Evolutionary conservation across 2,329 filamentous ascomycete genomes (phyloP), one percentile per base, ranked within the genome.

Genomic region (Hypoxylon sp.): DNA sequence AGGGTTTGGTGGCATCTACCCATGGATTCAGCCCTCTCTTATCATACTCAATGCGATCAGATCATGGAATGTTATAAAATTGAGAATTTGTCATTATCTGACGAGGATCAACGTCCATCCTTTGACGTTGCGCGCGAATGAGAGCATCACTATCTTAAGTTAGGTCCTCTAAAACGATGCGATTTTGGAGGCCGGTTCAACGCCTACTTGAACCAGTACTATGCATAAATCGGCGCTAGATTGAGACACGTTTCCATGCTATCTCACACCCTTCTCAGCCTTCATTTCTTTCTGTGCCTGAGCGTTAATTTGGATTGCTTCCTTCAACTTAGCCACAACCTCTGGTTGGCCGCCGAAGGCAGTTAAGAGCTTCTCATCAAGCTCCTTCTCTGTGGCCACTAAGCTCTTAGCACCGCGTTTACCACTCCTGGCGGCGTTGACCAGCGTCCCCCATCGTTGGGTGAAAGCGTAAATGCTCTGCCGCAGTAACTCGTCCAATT

Each of bases 381-480:
- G 78, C 72, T 89, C 88, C 52, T 81, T 82, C 75, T 88, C 86
- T 3, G 87, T 80, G 72, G 86, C 85, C 13, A 80, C 84, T 68
- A 86, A 78, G 27, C 83, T 84, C 75, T 83, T 85, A 5, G 82
- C 83, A 0, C 84, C 85, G 2, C 82, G 78, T 73, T 85, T 86
- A 37, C 81, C 78, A 27, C 80, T 80, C 59, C 79, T 80, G 1
- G 85, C 84, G 4, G 87, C 85, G 46, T 85, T 83, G 46, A 86
- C 79, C 60, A 87, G 74, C 2, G 80, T 79, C 2, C 84, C 85
- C 85, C 88, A 91, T 39, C 87, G 82, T 75, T 86, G 86, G 15
- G 89, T 90, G 67, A 91, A 91, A 1, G 83, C 84, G 44, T 87
- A 88, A 59, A 91, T 91, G 53, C 85, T 87, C 76, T 89, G 86